phyloP scores from a whole-genome alignment of 441 rosid species.

The Mallotus japonicus region DNA sequence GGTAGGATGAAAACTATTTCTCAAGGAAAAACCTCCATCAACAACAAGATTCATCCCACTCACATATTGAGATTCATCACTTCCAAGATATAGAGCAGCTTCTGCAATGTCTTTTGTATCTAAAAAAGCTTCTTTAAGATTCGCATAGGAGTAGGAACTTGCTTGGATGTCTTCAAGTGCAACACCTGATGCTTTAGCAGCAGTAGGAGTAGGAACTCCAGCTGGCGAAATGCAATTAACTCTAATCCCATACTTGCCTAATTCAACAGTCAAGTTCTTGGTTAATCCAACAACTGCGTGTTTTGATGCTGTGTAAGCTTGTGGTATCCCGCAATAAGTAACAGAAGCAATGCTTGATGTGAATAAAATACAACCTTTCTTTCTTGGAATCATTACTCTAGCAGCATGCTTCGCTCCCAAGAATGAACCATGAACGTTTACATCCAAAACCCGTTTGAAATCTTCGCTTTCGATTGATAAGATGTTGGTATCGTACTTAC shows the following conservation, averaged over 20 bases:
- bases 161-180: not conserved
- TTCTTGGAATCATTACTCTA: constrained; percentile 23
- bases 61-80: constrained; percentile 10
- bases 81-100: constrained; percentile 9
- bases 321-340: no score
- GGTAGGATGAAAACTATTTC: not conserved
- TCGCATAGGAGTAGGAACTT: not conserved
- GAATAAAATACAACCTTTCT: no score
- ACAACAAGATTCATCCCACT: constrained; percentile 9
- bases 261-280: no score
- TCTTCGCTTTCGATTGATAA: constrained; percentile 7
- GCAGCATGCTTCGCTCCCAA: constrained; percentile 33
- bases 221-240: not conserved
- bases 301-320: no score
- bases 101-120: constrained; percentile 5
- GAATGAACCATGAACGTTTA: constrained; percentile 25
- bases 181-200: not conserved
- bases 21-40: constrained; percentile 2
- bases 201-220: not conserved
- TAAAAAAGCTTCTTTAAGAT: not conserved
- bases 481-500: not conserved
- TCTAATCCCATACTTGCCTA: no score
- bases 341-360: no score
- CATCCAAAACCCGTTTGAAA: constrained; percentile 19
- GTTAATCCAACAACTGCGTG: no score